A percentile compares a stretch with the other conserved stretches of the same genome.
Evolutionary conservation across 2,329 filamentous ascomycete species (phyloP).

Genomic region (Aureobasidium sp.): DNA sequence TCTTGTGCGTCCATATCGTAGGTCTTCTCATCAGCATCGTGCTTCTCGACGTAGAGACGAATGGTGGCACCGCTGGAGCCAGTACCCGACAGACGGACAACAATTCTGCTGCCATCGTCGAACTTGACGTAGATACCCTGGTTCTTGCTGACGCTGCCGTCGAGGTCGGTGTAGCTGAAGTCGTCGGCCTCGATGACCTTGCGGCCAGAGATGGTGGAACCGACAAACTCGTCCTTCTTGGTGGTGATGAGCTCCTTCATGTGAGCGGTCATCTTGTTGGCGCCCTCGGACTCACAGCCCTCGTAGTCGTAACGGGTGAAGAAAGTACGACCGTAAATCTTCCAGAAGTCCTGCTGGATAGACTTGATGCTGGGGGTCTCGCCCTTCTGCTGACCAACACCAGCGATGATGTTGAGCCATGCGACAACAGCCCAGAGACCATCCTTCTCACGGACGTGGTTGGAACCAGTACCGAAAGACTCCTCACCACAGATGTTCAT

Average conservation of each 20-base stretch:
- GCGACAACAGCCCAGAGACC: constrained; percentile 95
- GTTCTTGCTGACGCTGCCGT: constrained; percentile 90
- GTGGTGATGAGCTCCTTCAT: constrained; percentile 68
- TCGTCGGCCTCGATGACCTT: constrained; percentile 86
- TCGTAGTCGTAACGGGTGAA: constrained; percentile 99
- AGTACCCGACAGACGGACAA: constrained; percentile 90
- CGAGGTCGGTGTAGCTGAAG: constrained; percentile 98
- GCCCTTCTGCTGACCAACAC: constrained; percentile 72
- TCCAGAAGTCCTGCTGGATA: constrained; percentile 97
- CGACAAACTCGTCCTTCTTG: constrained; percentile 65
- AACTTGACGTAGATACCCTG: constrained; percentile 95
- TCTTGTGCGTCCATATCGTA: constrained; percentile 82
- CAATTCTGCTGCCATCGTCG: constrained; percentile 87
- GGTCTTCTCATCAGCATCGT: constrained; percentile 70
- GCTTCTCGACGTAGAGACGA: constrained; percentile 93
- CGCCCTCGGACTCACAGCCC: constrained; percentile 82
- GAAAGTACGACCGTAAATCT: constrained; percentile 90
- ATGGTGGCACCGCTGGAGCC: constrained; percentile 95
- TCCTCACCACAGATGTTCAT: constrained; percentile 98
- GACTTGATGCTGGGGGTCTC: constrained; percentile 86
- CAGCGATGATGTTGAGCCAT: constrained; percentile 98
- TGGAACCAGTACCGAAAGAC: constrained; percentile 94
- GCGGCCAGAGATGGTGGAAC: constrained; percentile 70
- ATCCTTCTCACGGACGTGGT: constrained; percentile 99
- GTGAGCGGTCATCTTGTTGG: constrained; percentile 79